Evolutionary conservation across 2,329 filamentous ascomycete species (phyloP).

Genomic region (Leptographium radiaticola): DNA sequence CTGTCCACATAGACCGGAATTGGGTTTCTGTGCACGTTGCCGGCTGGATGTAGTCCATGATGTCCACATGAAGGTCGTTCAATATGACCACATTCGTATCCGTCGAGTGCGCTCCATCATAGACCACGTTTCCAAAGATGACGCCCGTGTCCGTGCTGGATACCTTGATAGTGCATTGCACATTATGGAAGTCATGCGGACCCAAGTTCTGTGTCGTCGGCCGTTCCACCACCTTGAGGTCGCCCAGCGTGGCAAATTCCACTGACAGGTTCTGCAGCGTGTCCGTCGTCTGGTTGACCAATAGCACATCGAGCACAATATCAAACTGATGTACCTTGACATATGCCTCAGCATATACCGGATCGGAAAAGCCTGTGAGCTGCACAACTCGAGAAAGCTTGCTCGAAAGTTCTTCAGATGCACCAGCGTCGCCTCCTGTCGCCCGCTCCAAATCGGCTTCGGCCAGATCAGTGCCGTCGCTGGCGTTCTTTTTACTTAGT

Average conservation of each 20-base stretch:
- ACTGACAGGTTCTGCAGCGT: slow-evolving; percentile 95
- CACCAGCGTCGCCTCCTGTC: slow-evolving; percentile 71
- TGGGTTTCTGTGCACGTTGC: slow-evolving; percentile 94
- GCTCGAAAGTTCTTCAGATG: slow-evolving; percentile 73
- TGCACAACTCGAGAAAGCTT: slow-evolving; percentile 96
- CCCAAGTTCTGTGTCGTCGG: slow-evolving; percentile 93
- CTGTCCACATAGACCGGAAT: slow-evolving; percentile 99
- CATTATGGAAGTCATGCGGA: slow-evolving; percentile 93
- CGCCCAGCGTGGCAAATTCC: slow-evolving; percentile 95
- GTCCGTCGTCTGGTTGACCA: slow-evolving; percentile 95
- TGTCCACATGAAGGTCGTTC: slow-evolving; percentile 95
- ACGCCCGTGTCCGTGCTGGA: slow-evolving; percentile 88
- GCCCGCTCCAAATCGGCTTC: slow-evolving; percentile 87
- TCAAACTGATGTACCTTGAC: slow-evolving; percentile 99
- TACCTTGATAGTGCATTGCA: slow-evolving; percentile 97
- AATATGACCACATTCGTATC: slow-evolving; percentile 96
- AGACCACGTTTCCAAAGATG: slow-evolving; percentile 97
- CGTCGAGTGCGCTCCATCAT: slow-evolving; percentile 82
- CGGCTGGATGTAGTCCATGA: slow-evolving; percentile 99
- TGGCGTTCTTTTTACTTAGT: slow-evolving; percentile 77
- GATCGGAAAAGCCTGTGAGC: slow-evolving; percentile 93
- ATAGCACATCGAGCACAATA: slow-evolving; percentile 87
- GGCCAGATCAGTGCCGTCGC: slow-evolving; percentile 72
- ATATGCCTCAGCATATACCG: slow-evolving; percentile 97
- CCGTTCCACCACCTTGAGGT: slow-evolving; percentile 93